These are phyloP conservation scores for Aspergillus pseudonomiae DNA, from an alignment of 2,329 filamentous ascomycete species.

Conservation along the genomic window DNA sequence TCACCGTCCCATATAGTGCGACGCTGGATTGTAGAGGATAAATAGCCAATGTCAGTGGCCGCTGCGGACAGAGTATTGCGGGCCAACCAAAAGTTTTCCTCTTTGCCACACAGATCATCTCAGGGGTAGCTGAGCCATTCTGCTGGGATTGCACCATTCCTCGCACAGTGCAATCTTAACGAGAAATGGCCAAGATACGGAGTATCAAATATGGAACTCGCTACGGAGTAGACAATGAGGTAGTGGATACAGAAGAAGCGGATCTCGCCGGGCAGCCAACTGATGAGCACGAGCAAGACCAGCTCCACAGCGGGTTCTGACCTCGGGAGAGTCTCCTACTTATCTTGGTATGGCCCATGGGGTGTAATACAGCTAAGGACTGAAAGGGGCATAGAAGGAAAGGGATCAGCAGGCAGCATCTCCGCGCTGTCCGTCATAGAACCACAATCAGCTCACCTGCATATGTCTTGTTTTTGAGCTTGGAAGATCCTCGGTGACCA, in stretches of 20 bases:
- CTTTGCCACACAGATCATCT: neutral
- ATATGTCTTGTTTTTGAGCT: neutral
- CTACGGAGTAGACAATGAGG: neutral
- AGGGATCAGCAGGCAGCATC: neutral
- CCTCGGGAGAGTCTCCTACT: neutral
- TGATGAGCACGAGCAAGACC: neutral
- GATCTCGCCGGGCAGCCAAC: neutral
- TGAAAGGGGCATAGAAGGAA: neutral
- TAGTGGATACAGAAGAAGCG: neutral
- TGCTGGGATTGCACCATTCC: neutral
- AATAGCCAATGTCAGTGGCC: neutral
- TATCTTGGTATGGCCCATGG: no score
- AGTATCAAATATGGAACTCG: neutral
- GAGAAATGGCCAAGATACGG: no score
- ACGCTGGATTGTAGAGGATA: no score
- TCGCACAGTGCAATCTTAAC: neutral
- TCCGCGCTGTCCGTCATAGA: neutral
- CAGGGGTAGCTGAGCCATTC: neutral
- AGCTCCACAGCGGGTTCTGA: neutral
- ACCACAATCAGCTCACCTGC: neutral
- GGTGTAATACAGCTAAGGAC: neutral
- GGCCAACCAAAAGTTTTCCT: neutral
- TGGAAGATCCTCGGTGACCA: neutral
- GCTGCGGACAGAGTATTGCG: neutral
- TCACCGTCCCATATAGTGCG: no score